A percentile compares a stretch with the other conserved stretches of the same genome.
phyloP scores from a whole-genome alignment of 2,329 filamentous ascomycete genomes.

The Fusarium stilboides region DNA sequence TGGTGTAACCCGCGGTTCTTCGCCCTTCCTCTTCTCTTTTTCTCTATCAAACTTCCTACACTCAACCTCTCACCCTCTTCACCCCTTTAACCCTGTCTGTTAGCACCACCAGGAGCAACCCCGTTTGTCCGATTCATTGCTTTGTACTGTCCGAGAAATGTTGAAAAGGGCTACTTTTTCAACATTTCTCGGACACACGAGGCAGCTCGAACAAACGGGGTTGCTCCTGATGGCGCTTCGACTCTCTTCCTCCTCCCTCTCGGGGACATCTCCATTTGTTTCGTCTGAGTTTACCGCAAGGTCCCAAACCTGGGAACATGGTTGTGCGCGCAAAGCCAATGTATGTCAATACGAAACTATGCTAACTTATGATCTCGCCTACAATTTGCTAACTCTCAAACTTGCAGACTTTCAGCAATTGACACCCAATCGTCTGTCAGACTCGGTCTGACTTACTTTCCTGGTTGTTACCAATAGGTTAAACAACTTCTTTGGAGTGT shows the following conservation, averaged over 20 bases:
- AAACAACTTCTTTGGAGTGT: too few relatives aligned
- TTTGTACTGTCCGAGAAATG: background rate
- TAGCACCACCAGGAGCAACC: slow-evolving; percentile 3
- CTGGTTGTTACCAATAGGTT: too few relatives aligned
- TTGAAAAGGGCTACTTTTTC: background rate
- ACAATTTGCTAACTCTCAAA: too few relatives aligned
- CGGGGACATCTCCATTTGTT: background rate
- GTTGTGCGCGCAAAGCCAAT: too few relatives aligned
- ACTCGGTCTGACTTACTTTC: too few relatives aligned
- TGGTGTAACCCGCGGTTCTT: too few relatives aligned
- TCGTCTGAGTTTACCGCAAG: background rate
- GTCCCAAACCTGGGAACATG: too few relatives aligned
- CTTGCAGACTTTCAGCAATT: too few relatives aligned
- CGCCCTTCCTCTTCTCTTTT: background rate
- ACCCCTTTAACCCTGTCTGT: background rate
- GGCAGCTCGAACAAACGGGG: background rate
- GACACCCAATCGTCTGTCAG: too few relatives aligned
- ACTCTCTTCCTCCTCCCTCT: background rate
- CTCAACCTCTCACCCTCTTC: background rate
- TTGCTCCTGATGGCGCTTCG: slow-evolving; percentile 9
- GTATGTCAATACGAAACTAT: too few relatives aligned
- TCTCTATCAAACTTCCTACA: background rate
- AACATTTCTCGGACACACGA: too few relatives aligned
- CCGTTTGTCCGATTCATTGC: background rate
- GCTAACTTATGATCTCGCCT: too few relatives aligned